phyloP scores from a whole-genome alignment of 2,329 filamentous ascomycete species.

The Fusarium sp. region DNA sequence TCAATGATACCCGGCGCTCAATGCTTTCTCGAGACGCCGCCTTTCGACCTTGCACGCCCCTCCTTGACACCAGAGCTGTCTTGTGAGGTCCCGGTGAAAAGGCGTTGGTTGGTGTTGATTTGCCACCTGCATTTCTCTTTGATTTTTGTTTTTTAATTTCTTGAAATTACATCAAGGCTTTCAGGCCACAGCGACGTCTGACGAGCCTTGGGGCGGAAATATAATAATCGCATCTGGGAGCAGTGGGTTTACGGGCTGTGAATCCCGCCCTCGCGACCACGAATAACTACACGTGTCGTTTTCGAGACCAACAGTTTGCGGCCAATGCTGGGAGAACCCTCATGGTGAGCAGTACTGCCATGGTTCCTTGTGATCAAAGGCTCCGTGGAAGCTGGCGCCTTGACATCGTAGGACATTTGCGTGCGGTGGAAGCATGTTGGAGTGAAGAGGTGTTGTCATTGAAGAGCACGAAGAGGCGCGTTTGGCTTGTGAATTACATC shows the following conservation, averaged over 20 bases:
- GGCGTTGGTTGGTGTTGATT: slow-evolving; percentile 50
- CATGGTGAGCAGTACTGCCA: slow-evolving; percentile 1
- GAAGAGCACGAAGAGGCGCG: slow-evolving; percentile 17
- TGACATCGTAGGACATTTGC: slow-evolving; percentile 22
- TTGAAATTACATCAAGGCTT: slow-evolving; percentile 27
- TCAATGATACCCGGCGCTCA: slow-evolving; percentile 68
- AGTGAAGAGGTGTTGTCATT: slow-evolving; percentile 17
- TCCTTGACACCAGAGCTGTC: slow-evolving; percentile 46
- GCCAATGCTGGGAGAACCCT: neutral
- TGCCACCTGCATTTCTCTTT: slow-evolving; percentile 45
- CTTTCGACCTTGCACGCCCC: slow-evolving; percentile 41
- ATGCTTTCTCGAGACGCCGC: slow-evolving; percentile 57
- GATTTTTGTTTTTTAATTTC: slow-evolving; percentile 29
- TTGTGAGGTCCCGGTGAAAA: slow-evolving; percentile 53
- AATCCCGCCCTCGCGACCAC: neutral
- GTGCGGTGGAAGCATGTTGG: slow-evolving; percentile 17
- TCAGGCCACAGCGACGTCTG: slow-evolving; percentile 22
- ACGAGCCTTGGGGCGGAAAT: slow-evolving; percentile 8
- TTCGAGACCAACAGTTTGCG: neutral
- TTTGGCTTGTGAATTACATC: slow-evolving; percentile 29
- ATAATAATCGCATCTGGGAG: slow-evolving; percentile 33
- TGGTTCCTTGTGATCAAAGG: slow-evolving; percentile 23
- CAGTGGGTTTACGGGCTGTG: neutral
- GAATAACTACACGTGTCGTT: neutral
- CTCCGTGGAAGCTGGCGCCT: slow-evolving; percentile 21